Evolutionary conservation across 768 basidiomycete species (phyloP).

Genomic region (Tubosaeta sp.): DNA sequence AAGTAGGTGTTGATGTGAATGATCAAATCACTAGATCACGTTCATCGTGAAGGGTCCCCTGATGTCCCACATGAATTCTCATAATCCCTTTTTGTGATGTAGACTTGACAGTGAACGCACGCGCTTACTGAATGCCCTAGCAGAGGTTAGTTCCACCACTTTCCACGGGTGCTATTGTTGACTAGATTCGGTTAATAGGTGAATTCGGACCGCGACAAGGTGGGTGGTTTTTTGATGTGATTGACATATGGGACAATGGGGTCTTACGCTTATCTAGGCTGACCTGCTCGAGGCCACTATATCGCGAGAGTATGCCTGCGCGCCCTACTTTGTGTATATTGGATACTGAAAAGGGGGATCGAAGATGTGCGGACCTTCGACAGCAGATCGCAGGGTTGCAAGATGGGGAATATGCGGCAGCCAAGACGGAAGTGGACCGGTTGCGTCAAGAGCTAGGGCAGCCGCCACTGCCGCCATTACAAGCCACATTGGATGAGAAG

Average conservation of each 20-base stretch:
- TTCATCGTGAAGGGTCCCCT: background rate
- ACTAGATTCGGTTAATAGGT: conserved; percentile 40
- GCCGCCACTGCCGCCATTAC: conserved; percentile 65
- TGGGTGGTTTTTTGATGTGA: conserved; percentile 10
- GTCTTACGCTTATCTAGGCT: conserved; percentile 36
- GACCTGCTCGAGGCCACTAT: conserved; percentile 67
- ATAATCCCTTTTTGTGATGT: conserved; percentile 9
- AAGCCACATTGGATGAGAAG: conserved; percentile 71
- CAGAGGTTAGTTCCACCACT: conserved; percentile 48
- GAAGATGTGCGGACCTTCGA: conserved; percentile 63
- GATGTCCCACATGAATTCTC: background rate
- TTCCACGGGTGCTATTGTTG: conserved; percentile 6
- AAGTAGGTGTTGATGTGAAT: conserved; percentile 45
- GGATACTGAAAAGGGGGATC: conserved; percentile 8
- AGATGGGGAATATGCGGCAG: conserved; percentile 70
- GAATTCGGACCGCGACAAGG: conserved; percentile 80
- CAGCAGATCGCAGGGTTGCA: conserved; percentile 61
- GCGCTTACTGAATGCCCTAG: conserved; percentile 60
- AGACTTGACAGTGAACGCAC: conserved; percentile 75
- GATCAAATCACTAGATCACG: background rate
- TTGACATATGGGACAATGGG: background rate
- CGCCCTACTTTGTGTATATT: conserved; percentile 1
- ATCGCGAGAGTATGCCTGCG: conserved; percentile 55
- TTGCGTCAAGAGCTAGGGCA: conserved; percentile 76
- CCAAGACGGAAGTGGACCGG: conserved; percentile 74